Base-by-base conservation (phyloP, 2,329 filamentous ascomycete species). In the Cercospora sp. region DNA sequence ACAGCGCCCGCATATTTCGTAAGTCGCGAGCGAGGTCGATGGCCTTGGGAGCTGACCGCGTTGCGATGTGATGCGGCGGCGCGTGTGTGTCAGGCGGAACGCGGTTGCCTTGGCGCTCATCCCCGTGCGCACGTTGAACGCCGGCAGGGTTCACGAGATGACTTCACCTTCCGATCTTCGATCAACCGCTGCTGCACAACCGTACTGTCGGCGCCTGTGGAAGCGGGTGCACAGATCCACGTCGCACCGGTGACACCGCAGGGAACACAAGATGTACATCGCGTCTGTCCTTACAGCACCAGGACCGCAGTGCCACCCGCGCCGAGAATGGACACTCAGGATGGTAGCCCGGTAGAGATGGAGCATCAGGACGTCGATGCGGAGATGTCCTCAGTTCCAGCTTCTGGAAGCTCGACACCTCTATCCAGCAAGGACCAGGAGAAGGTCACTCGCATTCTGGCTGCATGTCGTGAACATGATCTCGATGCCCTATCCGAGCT, bases 381-480 rank as follows among this genome's bases (percentile, higher is more conserved):
- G 24, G 43, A 49, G 18, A 6, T 5, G 18, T 5, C 53, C 16
- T 30, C 53, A n/a, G 5, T 24, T 2, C 26, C 53, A 58, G 21
- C 53, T 30, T 30, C 53, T 30, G 26, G 26, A 32, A 16, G 13
- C 16, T 53, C 26, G 32, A 30, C 30, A 13, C 28, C 65, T 18
- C 63, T 59, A 24, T 70, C 65, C 34, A 70, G 32, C 40, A 65
- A 40, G 5, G 66, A 63, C 65, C 49, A 62, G 60, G 65, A 63
- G 9, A 73, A 73, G 57, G 32, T 65, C 12, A 30, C 59, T n/a
- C 63, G 59, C 24, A 82, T 85, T 68, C 71, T 76, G 40, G 70
- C 77, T 57, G 83, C 83, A 34, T 84, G 83, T 73, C 70, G 75
- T 10, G 73, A 78, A 66, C 72, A 72, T 49, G 77, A 85, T 70